Evolutionary conservation across 768 basidiomycete species (phyloP), one percentile per base, ranked within the genome.

Genomic region (Phaffia tasmanica): DNA sequence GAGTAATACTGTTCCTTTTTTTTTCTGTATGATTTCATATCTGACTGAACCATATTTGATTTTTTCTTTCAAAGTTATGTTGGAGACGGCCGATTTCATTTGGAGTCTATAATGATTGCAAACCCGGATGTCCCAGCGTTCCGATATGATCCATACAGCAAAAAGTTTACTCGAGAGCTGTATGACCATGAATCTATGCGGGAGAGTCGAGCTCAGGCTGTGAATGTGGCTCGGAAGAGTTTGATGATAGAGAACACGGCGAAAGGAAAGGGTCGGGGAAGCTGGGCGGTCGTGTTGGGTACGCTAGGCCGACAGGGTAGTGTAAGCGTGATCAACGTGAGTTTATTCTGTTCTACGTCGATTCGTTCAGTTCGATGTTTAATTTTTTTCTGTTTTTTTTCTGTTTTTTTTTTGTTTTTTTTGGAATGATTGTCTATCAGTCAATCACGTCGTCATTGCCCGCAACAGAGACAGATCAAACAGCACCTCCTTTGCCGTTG

Each of bases 31-130:
- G 18, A n/a, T n/a, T n/a, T n/a, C n/a, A 42, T 42, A 11, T 42
- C 35, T 42, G 35, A 42, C 11, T 11, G 11, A 42, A 4, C 11
- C 35, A 42, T 42, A 42, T 5, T 42, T 46, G 8, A 54, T 48
- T 0, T 16, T 3, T 0, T 1, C n/a, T 29, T 63, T 51, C 21
- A 6, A 53, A 95, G 92, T 72, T 99, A 98, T 76, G 83, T 99
- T 30, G 95, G 95, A 21, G 95, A 99, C 72, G 95, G 95, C 25
- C 86, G 95, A 14, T 99, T 99, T 79, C 95, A 98, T 75, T 82
- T 98, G 21, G 95, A 99, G 77, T 88, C 90, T 18, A 92, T 97
- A 75, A 99, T 99, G 95, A 95, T 99, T 67, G 91, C 92, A n/a
- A 99, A 99, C 75, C 95, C 95, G 0, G 77, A 82, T 35, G 81